Evolutionary conservation across 306 rosid species (phyloP), one percentile per base, ranked within the genome.

Genomic region (Cucurbita ficifolia): DNA sequence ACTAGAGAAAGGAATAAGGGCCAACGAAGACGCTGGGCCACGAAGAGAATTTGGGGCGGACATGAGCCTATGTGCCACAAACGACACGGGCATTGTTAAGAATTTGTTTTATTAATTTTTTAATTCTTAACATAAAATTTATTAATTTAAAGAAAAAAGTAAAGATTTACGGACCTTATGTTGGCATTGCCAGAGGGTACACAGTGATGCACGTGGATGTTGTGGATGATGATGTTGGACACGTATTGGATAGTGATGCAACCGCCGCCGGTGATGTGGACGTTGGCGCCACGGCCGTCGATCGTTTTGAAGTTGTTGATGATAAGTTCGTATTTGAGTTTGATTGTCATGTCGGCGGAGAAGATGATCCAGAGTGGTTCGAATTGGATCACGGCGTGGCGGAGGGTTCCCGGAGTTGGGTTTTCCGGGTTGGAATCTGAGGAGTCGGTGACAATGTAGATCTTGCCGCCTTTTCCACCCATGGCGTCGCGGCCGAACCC

Each of bases 391-490:
- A 87, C 96, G 24, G 91, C 96, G 84, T 85, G 86, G 4, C 96
- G 91, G 84, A 89, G 96, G 0, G 91, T 89, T 0, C 96, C 96
- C 0, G 89, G 91, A 0, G 63, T 58, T 0, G 96, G 96, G 83
- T 85, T 85, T 0, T 74, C 83, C 0, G 89, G 83, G 74, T 89
- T 80, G 0, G 16, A 9, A 74, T 89, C 96, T 33, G 96, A 89
- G 17, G 96, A 89, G 81, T 89, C 96, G 1, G 86, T 85, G 11
- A 89, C 96, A 1, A 83, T 1, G 75, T 87, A 89, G 91, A 89
- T 82, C 87, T 76, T 91, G 1, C 96, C 96, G 51, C 85, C 87
- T 48, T 87, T 89, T 1, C 96, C 96, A 4, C 96, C 96, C 61
- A 80, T 16, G 29, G 96, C 87, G 70, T 79, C 84, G 36, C 61